A percentile compares a stretch with the other conserved stretches of the same genome.
Conservation (phyloP, 2,329 filamentous ascomycete species). For the Juglanconis juglandina region DNA sequence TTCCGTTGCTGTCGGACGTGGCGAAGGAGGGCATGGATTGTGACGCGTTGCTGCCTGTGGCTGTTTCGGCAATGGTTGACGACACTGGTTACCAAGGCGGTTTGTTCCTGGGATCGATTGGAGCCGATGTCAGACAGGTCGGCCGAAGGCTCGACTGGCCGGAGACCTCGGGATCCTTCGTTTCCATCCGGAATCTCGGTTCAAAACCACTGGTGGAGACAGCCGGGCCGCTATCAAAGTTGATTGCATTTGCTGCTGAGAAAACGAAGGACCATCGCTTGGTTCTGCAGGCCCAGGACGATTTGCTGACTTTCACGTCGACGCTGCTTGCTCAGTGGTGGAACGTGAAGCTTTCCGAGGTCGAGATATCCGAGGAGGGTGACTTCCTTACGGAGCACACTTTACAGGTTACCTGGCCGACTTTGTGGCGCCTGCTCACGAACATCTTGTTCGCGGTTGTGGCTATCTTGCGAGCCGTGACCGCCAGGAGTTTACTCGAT, state of each 20-base stretch:
- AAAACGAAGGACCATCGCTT: conserved; percentile 33
- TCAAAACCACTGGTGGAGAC: conserved; percentile 60
- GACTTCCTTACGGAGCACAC: conserved; percentile 63
- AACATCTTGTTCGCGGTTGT: conserved; percentile 73
- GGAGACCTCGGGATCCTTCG: conserved; percentile 56
- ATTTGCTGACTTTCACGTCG: conserved; percentile 63
- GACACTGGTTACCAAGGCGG: conserved; percentile 72
- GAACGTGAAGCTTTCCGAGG: conserved; percentile 66
- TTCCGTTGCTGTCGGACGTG: conserved; percentile 64
- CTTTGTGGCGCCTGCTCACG: conserved; percentile 72
- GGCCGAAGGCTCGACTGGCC: conserved; percentile 64
- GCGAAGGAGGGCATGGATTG: conserved; percentile 61
- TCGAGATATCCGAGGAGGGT: conserved; percentile 66
- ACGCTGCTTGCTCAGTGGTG: conserved; percentile 70
- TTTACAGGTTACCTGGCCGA: conserved; percentile 61
- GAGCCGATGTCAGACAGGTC: conserved; percentile 59
- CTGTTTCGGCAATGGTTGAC: conserved; percentile 65
- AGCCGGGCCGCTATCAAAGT: conserved; percentile 63
- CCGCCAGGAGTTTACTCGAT: conserved; percentile 60
- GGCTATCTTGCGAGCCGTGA: conserved; percentile 69
- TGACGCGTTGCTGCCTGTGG: conserved; percentile 66
- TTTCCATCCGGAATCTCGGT: conserved; percentile 55
- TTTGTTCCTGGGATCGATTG: conserved; percentile 69
- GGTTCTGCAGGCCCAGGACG: conserved; percentile 43
- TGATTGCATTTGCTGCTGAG: conserved; percentile 63